A percentile compares a stretch with the other conserved stretches of the same genome.
Conservation (phyloP, 2,329 filamentous ascomycete species). For the Fusarium sp. region DNA sequence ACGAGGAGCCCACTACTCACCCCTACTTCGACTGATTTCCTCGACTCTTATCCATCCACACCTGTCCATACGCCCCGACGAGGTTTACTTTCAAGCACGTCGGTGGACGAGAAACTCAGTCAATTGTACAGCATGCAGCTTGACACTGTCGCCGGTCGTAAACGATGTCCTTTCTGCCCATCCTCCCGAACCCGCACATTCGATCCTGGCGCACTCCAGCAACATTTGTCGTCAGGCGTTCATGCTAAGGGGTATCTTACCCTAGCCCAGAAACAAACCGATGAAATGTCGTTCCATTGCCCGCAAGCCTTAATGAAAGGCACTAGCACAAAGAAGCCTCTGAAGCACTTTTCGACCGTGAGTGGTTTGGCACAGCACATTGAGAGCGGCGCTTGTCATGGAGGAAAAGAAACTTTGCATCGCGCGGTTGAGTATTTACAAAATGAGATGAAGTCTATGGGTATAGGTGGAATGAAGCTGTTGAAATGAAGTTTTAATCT, state of each 20-base stretch:
- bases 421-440: background rate
- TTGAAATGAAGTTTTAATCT: no score
- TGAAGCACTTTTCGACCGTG: background rate
- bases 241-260: no score
- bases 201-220: no score
- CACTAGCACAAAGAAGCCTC: background rate
- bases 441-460: background rate
- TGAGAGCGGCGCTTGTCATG: constrained; percentile 1
- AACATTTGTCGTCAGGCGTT: no score
- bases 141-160: no score
- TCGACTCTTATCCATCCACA: background rate
- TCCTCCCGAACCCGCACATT: no score
- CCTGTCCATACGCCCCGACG: background rate
- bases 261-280: background rate
- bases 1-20: background rate
- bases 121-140: no score
- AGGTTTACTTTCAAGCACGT: background rate
- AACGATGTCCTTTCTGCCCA: no score
- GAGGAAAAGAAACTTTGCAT: background rate
- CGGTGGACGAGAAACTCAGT: background rate
- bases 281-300: background rate
- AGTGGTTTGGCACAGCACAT: constrained; percentile 6
- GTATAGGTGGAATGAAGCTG: no score
- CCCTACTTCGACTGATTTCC: background rate
- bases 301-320: background rate